These are phyloP conservation scores for Sporothrix variecibatus DNA, from an alignment of 2,329 filamentous ascomycete species.

Conservation along the genomic window DNA sequence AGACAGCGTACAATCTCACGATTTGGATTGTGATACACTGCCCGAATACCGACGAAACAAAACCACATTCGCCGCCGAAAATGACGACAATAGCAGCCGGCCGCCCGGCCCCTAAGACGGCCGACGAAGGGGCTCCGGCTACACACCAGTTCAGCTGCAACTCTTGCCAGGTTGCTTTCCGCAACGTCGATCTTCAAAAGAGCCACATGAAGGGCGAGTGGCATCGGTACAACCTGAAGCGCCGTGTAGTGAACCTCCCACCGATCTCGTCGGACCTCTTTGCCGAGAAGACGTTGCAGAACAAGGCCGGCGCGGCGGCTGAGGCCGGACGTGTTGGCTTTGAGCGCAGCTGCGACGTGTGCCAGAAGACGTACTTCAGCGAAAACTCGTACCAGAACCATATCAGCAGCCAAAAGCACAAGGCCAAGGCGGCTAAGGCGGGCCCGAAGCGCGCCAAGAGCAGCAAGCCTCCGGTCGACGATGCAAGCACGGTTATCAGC, in stretches of 20 bases:
- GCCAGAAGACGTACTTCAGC: conserved; percentile 92
- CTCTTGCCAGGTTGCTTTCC: conserved; percentile 94
- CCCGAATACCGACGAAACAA: neutral
- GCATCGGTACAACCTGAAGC: conserved; percentile 98
- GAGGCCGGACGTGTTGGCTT: conserved; percentile 87
- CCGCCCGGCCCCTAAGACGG: conserved; percentile 37
- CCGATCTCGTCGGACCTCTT: conserved; percentile 91
- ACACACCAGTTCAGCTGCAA: conserved; percentile 97
- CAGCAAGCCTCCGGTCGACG: conserved; percentile 57
- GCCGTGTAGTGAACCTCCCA: conserved; percentile 84
- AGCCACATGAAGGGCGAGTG: conserved; percentile 98
- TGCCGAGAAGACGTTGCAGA: conserved; percentile 91
- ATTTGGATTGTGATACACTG: neutral
- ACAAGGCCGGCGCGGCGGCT: conserved; percentile 79
- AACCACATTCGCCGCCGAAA: neutral
- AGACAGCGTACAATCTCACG: neutral
- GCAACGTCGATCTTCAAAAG: conserved; percentile 88
- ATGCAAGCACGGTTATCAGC: conserved; percentile 80
- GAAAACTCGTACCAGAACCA: conserved; percentile 96
- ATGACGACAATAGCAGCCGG: conserved; percentile 55
- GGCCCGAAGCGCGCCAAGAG: conserved; percentile 39
- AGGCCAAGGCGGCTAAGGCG: conserved; percentile 61
- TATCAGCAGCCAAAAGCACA: conserved; percentile 86
- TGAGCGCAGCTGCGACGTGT: conserved; percentile 78
- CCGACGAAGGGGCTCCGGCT: conserved; percentile 39